Conservation (phyloP, 805 yeast species). For the Kodamaea leandrae region DNA sequence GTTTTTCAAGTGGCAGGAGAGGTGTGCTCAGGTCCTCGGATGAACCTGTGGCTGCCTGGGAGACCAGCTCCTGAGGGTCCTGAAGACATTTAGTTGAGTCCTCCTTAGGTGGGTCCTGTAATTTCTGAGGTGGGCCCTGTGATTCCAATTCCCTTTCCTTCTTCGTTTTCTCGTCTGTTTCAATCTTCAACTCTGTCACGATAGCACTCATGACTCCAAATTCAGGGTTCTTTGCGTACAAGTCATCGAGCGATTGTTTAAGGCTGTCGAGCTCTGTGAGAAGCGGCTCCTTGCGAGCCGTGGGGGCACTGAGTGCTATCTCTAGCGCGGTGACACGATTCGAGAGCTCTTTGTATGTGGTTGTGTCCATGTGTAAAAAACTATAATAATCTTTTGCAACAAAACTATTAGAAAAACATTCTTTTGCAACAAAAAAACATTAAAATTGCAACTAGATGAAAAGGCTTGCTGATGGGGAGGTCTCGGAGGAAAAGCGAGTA, state of each 20-base stretch:
- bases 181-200: slow-evolving; percentile 19
- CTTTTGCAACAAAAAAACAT: too few species aligned
- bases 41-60: too few species aligned
- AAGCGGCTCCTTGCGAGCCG: slow-evolving; percentile 10
- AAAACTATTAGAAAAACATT: too few species aligned
- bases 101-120: too few species aligned
- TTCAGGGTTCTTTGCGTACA: slow-evolving; percentile 20
- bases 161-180: slow-evolving; percentile 12
- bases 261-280: slow-evolving; percentile 16
- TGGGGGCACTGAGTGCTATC: slow-evolving; percentile 8
- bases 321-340: slow-evolving; percentile 13
- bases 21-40: too few species aligned
- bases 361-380: slow-evolving; percentile 6
- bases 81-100: too few species aligned
- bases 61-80: too few species aligned
- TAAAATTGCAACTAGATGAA: too few species aligned
- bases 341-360: slow-evolving; percentile 10
- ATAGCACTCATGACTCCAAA: slow-evolving; percentile 18
- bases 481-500: too few species aligned
- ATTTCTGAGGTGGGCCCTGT: too few species aligned
- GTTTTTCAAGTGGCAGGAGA: slow-evolving; percentile 10
- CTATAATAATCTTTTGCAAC: too few species aligned
- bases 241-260: slow-evolving; percentile 11
- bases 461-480: too few species aligned
- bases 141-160: slow-evolving; percentile 1